phyloP scores from a whole-genome alignment of 257 asterid species.

The Striga asiatica region DNA sequence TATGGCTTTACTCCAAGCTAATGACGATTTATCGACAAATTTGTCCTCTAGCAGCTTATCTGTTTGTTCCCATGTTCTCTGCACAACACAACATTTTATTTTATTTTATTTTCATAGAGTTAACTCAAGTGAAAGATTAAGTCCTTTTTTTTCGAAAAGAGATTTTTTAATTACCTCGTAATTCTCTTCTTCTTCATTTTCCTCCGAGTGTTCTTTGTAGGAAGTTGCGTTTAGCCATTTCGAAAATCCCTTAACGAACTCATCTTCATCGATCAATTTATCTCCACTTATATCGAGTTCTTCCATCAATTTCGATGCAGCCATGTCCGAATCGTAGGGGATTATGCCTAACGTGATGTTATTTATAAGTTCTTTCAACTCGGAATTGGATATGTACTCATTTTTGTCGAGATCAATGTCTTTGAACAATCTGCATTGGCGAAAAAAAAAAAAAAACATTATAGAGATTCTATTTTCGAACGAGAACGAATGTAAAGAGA shows the following conservation, averaged over 20 bases:
- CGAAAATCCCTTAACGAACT: conserved; percentile 33
- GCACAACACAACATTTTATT: too few species aligned
- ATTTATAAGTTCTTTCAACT: conserved; percentile 28
- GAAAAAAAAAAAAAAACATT: neutral
- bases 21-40: conserved; percentile 27
- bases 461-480: neutral
- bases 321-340: conserved; percentile 22
- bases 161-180: conserved; percentile 22
- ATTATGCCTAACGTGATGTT: conserved; percentile 30
- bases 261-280: conserved; percentile 31
- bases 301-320: conserved; percentile 37
- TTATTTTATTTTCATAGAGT: too few species aligned
- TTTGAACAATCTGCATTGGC: conserved; percentile 47
- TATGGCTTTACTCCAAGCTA: conserved; percentile 44
- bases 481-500: too few species aligned
- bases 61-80: conserved; percentile 52
- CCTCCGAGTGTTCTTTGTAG: conserved; percentile 12
- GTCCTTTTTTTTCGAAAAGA: neutral
- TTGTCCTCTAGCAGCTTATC: conserved; percentile 39
- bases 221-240: conserved; percentile 25
- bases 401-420: conserved; percentile 34
- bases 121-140: too few species aligned
- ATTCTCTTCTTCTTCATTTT: conserved; percentile 23
- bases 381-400: conserved; percentile 28
- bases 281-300: conserved; percentile 37